Percentiles rank a stretch among this genome's conserved stretches.
Evolutionary conservation across 208 protist genomes (phyloP).

Genomic region (Jaenimonas drosophilae): DNA sequence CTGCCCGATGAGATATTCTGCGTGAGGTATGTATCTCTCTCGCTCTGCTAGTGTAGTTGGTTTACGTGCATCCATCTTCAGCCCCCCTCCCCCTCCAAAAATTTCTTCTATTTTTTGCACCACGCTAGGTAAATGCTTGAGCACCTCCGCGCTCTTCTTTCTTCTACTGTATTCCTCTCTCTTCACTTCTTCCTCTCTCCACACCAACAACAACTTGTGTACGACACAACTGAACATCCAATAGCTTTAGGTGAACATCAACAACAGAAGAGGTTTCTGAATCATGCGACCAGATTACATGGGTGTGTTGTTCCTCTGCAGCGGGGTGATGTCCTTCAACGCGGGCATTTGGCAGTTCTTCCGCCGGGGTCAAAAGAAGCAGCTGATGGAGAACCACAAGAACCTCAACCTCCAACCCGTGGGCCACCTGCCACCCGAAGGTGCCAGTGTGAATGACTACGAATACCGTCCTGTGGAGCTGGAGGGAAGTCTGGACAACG

Average conservation of each 20-base stretch:
- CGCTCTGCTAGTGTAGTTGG: too few species aligned
- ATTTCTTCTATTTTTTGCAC: too few species aligned
- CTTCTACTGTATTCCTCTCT: not conserved
- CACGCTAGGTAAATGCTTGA: not conserved
- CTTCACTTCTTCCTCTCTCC: not conserved
- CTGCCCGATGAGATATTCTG: too few species aligned
- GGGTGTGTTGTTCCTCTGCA: conserved; percentile 70
- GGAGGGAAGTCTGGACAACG: conserved; percentile 78
- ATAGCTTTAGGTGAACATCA: conserved; percentile 2
- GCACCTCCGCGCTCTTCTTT: not conserved
- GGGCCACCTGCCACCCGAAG: conserved; percentile 25
- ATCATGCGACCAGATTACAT: conserved; percentile 82
- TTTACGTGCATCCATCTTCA: too few species aligned
- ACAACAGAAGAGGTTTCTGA: not conserved
- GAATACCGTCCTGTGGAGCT: conserved; percentile 54
- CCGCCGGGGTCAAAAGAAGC: conserved; percentile 59
- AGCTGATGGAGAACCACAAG: conserved; percentile 73
- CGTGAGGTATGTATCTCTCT: too few species aligned
- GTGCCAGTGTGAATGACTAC: conserved; percentile 33
- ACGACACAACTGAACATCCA: not conserved
- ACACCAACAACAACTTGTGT: not conserved
- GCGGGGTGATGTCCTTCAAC: conserved; percentile 80
- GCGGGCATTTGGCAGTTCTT: conserved; percentile 82
- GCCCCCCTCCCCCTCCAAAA: too few species aligned
- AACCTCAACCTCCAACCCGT: conserved; percentile 58